Evolutionary conservation across 2,329 filamentous ascomycete genomes (phyloP).

Genomic region (Colletotrichum godetiae): DNA sequence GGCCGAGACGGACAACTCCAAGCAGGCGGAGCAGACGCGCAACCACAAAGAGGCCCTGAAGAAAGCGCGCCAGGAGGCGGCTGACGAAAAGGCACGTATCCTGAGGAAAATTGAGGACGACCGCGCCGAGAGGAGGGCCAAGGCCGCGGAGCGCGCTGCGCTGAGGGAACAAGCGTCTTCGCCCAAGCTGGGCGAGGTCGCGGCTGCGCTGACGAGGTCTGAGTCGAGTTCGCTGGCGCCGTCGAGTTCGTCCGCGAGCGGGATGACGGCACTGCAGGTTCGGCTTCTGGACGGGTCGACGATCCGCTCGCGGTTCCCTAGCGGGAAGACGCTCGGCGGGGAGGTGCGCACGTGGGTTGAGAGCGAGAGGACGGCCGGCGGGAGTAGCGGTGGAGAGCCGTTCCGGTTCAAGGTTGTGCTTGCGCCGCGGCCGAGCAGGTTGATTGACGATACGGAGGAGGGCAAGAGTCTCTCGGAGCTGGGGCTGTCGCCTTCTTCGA

Average conservation of each 20-base stretch:
- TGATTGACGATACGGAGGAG: slow-evolving; percentile 82
- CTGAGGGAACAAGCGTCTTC: slow-evolving; percentile 44
- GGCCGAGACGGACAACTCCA: slow-evolving; percentile 48
- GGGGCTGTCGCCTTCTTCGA: slow-evolving; percentile 82
- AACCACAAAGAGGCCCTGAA: slow-evolving; percentile 67
- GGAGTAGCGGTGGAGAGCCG: slow-evolving; percentile 60
- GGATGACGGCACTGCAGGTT: slow-evolving; percentile 73
- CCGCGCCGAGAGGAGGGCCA: slow-evolving; percentile 73
- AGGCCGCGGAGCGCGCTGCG: slow-evolving; percentile 62
- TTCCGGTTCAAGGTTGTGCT: slow-evolving; percentile 89
- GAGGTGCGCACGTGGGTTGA: slow-evolving; percentile 86
- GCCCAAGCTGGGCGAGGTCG: slow-evolving; percentile 44
- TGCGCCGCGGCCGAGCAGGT: slow-evolving; percentile 79
- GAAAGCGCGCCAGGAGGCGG: slow-evolving; percentile 73
- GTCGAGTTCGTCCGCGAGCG: slow-evolving; percentile 38
- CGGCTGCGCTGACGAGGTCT: slow-evolving; percentile 44
- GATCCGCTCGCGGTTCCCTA: slow-evolving; percentile 75
- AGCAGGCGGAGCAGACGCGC: slow-evolving; percentile 47
- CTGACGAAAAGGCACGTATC: slow-evolving; percentile 77
- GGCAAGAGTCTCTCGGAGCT: slow-evolving; percentile 74
- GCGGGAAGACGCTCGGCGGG: slow-evolving; percentile 68
- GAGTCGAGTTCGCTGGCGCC: slow-evolving; percentile 47
- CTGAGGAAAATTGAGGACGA: slow-evolving; percentile 82
- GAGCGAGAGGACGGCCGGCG: slow-evolving; percentile 65
- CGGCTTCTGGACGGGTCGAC: slow-evolving; percentile 87